Percentiles rank a stretch among this genome's conserved stretches.
These are phyloP conservation scores for Opeltia flavorubescens DNA, from an alignment of 495 filamentous ascomycete genomes.

Conservation along the genomic window DNA sequence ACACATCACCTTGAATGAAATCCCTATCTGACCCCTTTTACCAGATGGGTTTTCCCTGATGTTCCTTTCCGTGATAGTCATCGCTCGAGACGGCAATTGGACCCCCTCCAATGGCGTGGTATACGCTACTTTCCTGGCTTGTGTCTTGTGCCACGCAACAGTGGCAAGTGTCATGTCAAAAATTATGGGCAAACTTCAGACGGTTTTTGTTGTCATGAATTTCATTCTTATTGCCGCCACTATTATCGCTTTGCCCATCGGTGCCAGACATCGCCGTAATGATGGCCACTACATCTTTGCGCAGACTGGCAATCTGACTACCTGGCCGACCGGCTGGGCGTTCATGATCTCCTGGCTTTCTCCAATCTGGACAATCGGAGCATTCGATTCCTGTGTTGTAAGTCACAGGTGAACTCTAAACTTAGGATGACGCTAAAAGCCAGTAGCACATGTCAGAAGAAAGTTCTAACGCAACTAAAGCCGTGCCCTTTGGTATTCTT, in stretches of 20 bases:
- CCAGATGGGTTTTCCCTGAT: slow-evolving; percentile 37
- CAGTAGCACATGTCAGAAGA: slow-evolving; percentile 59
- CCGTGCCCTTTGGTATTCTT: slow-evolving; percentile 49
- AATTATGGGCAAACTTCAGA: slow-evolving; percentile 56
- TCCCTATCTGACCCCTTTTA: neutral
- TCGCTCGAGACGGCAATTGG: slow-evolving; percentile 51
- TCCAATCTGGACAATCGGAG: slow-evolving; percentile 52
- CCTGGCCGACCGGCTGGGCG: slow-evolving; percentile 46
- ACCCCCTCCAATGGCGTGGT: slow-evolving; percentile 41
- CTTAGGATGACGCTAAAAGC: no score
- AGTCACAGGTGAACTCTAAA: neutral
- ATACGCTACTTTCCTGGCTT: slow-evolving; percentile 49
- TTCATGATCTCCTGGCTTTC: slow-evolving; percentile 53
- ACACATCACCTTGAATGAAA: neutral
- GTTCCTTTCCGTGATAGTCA: slow-evolving; percentile 42
- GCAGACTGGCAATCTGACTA: slow-evolving; percentile 37
- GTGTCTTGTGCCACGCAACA: slow-evolving; percentile 43
- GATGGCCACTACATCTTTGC: slow-evolving; percentile 34
- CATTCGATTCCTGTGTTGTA: slow-evolving; percentile 35
- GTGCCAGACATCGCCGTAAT: slow-evolving; percentile 26
- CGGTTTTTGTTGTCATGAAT: slow-evolving; percentile 47
- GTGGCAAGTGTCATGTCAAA: slow-evolving; percentile 38
- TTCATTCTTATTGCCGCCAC: slow-evolving; percentile 49
- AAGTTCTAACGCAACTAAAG: slow-evolving; percentile 44
- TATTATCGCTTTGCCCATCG: slow-evolving; percentile 51